Conservation (phyloP, 2,329 filamentous ascomycete genomes). For the Diplodia corticola region DNA sequence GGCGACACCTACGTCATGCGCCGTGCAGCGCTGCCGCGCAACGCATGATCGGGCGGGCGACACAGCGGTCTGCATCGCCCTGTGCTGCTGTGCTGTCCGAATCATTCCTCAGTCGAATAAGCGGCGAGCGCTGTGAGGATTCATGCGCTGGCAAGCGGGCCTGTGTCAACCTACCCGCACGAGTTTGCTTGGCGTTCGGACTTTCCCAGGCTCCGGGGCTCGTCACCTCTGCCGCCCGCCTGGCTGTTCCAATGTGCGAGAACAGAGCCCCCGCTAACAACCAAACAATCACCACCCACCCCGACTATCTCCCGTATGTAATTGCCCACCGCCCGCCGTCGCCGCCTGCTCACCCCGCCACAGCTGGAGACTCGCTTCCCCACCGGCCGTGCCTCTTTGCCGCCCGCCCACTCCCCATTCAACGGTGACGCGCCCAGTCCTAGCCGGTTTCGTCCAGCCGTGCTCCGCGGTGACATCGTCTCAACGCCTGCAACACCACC, state of each 20-base stretch:
- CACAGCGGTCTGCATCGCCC: conserved; percentile 16
- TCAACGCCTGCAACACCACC: conserved; percentile 21
- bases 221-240: conserved; percentile 21
- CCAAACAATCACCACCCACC: conserved; percentile 21
- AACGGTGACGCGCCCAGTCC: conserved; percentile 24
- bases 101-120: conserved; percentile 4
- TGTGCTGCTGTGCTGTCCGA: conserved; percentile 15
- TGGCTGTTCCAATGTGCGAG: conserved; percentile 15
- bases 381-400: conserved; percentile 16
- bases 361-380: conserved; percentile 20
- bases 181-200: conserved; percentile 20
- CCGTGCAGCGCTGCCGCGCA: conserved; percentile 6
- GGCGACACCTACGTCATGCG: conserved; percentile 18
- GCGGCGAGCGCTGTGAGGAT: conserved; percentile 19
- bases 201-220: conserved; percentile 21
- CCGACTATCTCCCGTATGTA: conserved; percentile 23
- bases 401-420: conserved; percentile 18
- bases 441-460: conserved; percentile 23
- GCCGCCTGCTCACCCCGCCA: conserved; percentile 13
- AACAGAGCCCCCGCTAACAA: conserved; percentile 22
- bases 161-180: background rate
- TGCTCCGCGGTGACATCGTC: conserved; percentile 22
- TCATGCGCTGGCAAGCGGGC: conserved; percentile 13
- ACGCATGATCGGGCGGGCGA: conserved; percentile 15
- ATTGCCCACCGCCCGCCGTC: conserved; percentile 13